Evolutionary conservation across 2,329 filamentous ascomycete genomes (phyloP).

Genomic region (Niveomyces coronatus): DNA sequence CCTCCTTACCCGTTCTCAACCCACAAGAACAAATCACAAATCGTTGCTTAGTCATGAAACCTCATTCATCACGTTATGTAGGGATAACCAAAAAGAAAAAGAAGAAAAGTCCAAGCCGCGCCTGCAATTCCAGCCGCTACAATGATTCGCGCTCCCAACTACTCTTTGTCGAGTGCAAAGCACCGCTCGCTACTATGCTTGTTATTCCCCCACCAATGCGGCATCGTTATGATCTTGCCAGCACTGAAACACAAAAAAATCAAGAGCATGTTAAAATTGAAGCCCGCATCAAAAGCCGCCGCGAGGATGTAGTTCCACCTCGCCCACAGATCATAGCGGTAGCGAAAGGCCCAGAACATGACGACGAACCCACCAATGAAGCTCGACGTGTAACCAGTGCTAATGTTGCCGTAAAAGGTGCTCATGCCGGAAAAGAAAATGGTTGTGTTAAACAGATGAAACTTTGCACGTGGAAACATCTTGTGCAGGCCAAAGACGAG

Average conservation of each 20-base stretch:
- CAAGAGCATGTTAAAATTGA: constrained; percentile 50
- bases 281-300: constrained; percentile 51
- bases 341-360: constrained; percentile 48
- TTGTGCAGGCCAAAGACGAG: constrained; percentile 41
- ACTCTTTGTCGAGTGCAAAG: constrained; percentile 36
- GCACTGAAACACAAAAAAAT: constrained; percentile 51
- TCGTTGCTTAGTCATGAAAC: too few relatives aligned
- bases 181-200: constrained; percentile 44
- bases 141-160: too few relatives aligned
- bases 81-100: too few relatives aligned
- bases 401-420: constrained; percentile 51
- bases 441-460: constrained; percentile 49
- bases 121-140: too few relatives aligned
- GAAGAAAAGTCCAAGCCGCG: too few relatives aligned
- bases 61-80: too few relatives aligned
- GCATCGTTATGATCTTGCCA: constrained; percentile 46
- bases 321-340: constrained; percentile 46
- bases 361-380: constrained; percentile 51
- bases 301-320: constrained; percentile 52
- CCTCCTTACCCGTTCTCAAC: too few relatives aligned
- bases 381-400: constrained; percentile 45
- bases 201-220: constrained; percentile 56
- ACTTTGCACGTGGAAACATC: constrained; percentile 41
- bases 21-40: too few relatives aligned
- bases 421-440: constrained; percentile 49